These are phyloP conservation scores for Fusarium irregulare DNA, from an alignment of 2,329 filamentous ascomycete species.

Conservation along the genomic window DNA sequence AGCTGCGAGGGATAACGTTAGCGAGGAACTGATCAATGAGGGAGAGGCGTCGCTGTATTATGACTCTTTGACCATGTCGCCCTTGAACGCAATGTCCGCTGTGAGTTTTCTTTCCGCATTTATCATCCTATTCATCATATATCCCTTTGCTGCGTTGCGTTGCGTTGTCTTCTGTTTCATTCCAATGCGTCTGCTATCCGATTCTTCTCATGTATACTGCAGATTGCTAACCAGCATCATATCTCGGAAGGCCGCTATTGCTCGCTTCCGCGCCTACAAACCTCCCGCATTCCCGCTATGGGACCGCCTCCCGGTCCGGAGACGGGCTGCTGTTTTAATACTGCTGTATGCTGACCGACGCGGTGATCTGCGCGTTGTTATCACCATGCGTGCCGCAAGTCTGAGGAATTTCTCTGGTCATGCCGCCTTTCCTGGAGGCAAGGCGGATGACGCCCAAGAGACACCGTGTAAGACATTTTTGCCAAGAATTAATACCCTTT, in stretches of 20 bases:
- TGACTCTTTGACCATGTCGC: conserved; percentile 68
- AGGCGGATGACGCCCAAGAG: conserved; percentile 68
- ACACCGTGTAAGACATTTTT: conserved; percentile 64
- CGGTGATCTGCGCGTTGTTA: conserved; percentile 80
- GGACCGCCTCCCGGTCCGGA: conserved; percentile 69
- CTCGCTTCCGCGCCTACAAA: conserved; percentile 69
- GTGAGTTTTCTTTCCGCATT: conserved; percentile 55
- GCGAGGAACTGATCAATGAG: conserved; percentile 39
- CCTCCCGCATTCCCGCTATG: conserved; percentile 71
- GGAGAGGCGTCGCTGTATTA: conserved; percentile 64
- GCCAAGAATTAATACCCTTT: neutral
- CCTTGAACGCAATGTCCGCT: conserved; percentile 64
- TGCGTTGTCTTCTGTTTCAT: neutral
- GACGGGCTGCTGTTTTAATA: conserved; percentile 87
- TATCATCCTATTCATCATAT: neutral
- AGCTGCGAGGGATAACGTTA: conserved; percentile 29
- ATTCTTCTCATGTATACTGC: conserved; percentile 7
- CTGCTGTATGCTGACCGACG: conserved; percentile 86
- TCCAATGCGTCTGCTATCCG: conserved; percentile 30
- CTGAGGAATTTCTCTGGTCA: conserved; percentile 82
- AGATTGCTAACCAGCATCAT: conserved; percentile 33
- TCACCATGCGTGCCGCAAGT: conserved; percentile 74
- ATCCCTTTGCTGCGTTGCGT: neutral
- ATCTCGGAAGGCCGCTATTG: conserved; percentile 64
- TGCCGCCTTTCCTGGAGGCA: conserved; percentile 86